Percentiles rank a stretch among this genome's conserved stretches.
phyloP scores from a whole-genome alignment of 164 flowering plant genomes.

The Annona cherimola region DNA sequence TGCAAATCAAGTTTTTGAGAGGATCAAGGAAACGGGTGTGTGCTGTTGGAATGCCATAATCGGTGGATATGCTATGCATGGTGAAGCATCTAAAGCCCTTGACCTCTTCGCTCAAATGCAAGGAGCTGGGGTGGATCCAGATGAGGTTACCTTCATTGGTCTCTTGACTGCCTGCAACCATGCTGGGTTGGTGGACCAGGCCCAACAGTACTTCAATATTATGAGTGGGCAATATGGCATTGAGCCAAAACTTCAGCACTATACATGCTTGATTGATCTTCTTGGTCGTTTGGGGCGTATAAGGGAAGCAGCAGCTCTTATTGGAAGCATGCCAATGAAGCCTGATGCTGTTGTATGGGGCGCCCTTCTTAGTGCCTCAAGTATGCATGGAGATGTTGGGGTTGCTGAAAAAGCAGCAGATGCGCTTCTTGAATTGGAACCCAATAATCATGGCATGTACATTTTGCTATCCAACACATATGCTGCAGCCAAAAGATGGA shows the following conservation, averaged over 20 bases:
- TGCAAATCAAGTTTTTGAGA: neutral
- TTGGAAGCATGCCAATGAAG: slow-evolving; percentile 5
- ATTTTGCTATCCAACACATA: slow-evolving; percentile 5
- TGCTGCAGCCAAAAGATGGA: slow-evolving; percentile 4
- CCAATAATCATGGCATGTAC: slow-evolving; percentile 2
- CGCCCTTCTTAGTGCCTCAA: slow-evolving; percentile 7
- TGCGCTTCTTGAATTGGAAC: slow-evolving; percentile 5
- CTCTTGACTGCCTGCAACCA: slow-evolving; percentile 9
- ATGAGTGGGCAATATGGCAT: slow-evolving; percentile 2
- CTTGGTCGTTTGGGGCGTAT: slow-evolving; percentile 5
- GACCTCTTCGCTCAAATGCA: slow-evolving; percentile 5
- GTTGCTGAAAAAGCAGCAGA: slow-evolving; percentile 5
- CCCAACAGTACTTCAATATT: neutral
- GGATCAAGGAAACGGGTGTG: neutral
- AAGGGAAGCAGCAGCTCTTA: neutral
- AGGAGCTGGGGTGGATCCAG: neutral
- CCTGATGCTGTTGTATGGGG: slow-evolving; percentile 10
- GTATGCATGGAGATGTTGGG: slow-evolving; percentile 2
- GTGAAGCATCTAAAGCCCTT: slow-evolving; percentile 2
- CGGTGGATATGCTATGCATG: slow-evolving; percentile 5
- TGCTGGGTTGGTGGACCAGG: slow-evolving; percentile 6
- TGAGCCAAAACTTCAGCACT: slow-evolving; percentile 6
- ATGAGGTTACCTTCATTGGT: slow-evolving; percentile 6
- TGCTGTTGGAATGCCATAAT: slow-evolving; percentile 9
- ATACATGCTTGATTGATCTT: slow-evolving; percentile 12